Evolutionary conservation across 2,329 filamentous ascomycete genomes (phyloP).

Genomic region (Hypoxylon sp.): DNA sequence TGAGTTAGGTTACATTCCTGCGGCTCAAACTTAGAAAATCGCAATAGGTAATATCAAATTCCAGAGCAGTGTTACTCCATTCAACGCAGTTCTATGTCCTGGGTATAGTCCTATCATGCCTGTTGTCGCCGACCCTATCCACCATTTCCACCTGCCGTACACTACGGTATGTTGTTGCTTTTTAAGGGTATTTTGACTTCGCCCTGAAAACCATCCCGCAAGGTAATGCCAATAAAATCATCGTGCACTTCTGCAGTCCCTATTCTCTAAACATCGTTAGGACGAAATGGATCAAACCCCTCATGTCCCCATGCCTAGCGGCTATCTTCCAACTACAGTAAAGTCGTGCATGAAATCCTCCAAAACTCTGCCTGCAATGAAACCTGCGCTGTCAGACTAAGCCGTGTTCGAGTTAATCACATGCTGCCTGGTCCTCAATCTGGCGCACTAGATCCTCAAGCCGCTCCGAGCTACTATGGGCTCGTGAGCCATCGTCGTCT

Average conservation of each 20-base stretch:
- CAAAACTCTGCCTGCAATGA: constrained; percentile 12
- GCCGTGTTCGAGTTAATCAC: constrained; percentile 43
- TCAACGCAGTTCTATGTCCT: constrained; percentile 38
- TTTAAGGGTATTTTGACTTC: constrained; percentile 32
- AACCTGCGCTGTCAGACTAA: constrained; percentile 5
- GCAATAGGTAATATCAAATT: constrained; percentile 29
- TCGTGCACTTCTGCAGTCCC: constrained; percentile 18
- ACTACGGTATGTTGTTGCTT: constrained; percentile 4
- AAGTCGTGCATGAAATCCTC: constrained; percentile 27
- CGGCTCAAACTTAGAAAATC: constrained; percentile 32
- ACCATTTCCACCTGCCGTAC: constrained; percentile 16
- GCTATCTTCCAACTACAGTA: constrained; percentile 25
- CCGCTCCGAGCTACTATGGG: constrained; percentile 55
- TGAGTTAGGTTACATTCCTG: constrained; percentile 34
- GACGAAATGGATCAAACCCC: constrained; percentile 18
- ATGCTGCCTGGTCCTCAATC: constrained; percentile 53
- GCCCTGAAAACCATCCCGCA: constrained; percentile 15
- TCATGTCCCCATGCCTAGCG: constrained; percentile 24
- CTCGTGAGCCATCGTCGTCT: constrained; percentile 54
- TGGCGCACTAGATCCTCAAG: constrained; percentile 60
- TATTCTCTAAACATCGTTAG: constrained; percentile 18
- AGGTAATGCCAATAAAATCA: constrained; percentile 32
- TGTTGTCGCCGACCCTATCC: constrained; percentile 16
- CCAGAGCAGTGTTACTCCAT: constrained; percentile 19
- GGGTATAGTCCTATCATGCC: constrained; percentile 36